Evolutionary conservation across 2,329 filamentous ascomycete species (phyloP).

Genomic region (Aspergillus japonicus): DNA sequence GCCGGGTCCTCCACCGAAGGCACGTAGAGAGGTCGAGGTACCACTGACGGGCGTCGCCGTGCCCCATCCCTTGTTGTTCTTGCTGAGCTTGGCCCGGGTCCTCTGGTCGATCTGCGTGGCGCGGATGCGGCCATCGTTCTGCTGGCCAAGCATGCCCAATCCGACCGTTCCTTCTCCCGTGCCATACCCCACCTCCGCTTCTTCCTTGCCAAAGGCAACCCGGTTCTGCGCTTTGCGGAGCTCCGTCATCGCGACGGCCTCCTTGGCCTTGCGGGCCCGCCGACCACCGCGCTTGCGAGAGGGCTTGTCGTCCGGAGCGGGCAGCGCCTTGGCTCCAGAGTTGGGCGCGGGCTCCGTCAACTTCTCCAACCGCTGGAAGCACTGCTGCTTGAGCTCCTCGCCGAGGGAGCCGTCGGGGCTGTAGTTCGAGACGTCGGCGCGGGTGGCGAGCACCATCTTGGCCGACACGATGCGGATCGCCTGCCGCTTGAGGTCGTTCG

Average conservation of each 20-base stretch:
- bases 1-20: slow-evolving; percentile 62
- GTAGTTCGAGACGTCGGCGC: slow-evolving; percentile 82
- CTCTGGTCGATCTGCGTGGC: slow-evolving; percentile 87
- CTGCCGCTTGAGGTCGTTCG: slow-evolving; percentile 83
- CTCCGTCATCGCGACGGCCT: slow-evolving; percentile 95
- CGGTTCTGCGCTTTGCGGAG: slow-evolving; percentile 94
- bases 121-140: slow-evolving; percentile 84
- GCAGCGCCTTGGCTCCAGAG: slow-evolving; percentile 80
- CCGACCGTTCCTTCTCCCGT: slow-evolving; percentile 81
- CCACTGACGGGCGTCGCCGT: slow-evolving; percentile 58
- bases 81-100: slow-evolving; percentile 87
- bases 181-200: slow-evolving; percentile 89
- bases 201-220: slow-evolving; percentile 93
- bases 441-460: slow-evolving; percentile 89
- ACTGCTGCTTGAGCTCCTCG: slow-evolving; percentile 76
- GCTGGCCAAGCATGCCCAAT: slow-evolving; percentile 90
- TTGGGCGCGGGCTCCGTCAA: slow-evolving; percentile 88
- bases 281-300: slow-evolving; percentile 88
- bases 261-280: slow-evolving; percentile 89
- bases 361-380: slow-evolving; percentile 84
- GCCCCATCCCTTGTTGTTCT: slow-evolving; percentile 96
- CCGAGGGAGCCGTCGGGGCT: slow-evolving; percentile 79
- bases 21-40: slow-evolving; percentile 76
- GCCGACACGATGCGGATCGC: slow-evolving; percentile 92
- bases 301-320: slow-evolving; percentile 92